phyloP scores from a whole-genome alignment of 2,329 filamentous ascomycete genomes.

The Sclerotinia borealis region DNA sequence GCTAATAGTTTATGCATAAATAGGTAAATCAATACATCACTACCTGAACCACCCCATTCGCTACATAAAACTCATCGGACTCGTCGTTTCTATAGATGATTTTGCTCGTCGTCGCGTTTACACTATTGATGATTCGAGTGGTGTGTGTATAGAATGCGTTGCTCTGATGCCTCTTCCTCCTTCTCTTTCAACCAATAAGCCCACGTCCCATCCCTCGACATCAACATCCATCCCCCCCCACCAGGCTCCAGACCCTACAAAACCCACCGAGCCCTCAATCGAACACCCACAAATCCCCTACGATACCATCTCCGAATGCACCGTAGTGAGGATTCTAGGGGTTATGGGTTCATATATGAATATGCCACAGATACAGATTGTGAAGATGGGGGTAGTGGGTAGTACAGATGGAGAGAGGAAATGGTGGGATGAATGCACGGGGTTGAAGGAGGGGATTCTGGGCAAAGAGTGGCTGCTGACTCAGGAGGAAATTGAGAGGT shows the following conservation, averaged over 20 bases:
- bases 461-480: conserved; percentile 49
- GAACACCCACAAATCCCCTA: conserved; percentile 24
- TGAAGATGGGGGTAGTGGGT: conserved; percentile 42
- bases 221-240: not conserved
- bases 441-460: conserved; percentile 47
- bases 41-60: conserved; percentile 67
- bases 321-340: conserved; percentile 53
- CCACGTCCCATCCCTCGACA: not conserved
- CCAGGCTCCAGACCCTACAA: not conserved
- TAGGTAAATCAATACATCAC: conserved; percentile 56
- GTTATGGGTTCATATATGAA: conserved; percentile 42
- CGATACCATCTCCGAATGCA: conserved; percentile 43
- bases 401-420: conserved; percentile 51
- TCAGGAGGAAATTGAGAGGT: conserved; percentile 33
- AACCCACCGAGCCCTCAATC: conserved; percentile 54
- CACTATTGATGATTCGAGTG: conserved; percentile 61
- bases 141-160: conserved; percentile 46
- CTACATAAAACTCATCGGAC: conserved; percentile 66
- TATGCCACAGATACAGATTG: conserved; percentile 46
- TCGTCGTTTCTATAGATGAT: conserved; percentile 59
- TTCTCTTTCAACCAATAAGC: not conserved
- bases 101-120: conserved; percentile 43
- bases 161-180: conserved; percentile 19
- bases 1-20: not conserved
- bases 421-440: conserved; percentile 51